Evolutionary conservation across 2,329 filamentous ascomycete genomes (phyloP).

Genomic region (Sporothrix pallida): DNA sequence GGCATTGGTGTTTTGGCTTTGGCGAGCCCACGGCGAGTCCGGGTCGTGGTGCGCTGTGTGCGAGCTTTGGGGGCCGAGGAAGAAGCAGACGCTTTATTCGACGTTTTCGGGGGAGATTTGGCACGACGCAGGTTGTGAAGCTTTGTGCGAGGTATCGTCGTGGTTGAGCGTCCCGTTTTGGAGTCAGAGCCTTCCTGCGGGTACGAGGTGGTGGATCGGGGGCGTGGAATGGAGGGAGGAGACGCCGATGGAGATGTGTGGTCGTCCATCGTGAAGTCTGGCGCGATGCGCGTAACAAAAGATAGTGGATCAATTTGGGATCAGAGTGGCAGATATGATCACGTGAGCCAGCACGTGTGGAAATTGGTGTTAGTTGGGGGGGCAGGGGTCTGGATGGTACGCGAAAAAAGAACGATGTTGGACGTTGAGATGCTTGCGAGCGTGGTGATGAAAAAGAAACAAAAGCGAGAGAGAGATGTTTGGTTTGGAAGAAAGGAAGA

Average conservation of each 20-base stretch:
- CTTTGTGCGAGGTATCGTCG: neutral
- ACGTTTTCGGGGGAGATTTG: neutral
- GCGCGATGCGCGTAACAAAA: slow-evolving; percentile 24
- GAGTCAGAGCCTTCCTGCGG: neutral
- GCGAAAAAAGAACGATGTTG: too few species aligned
- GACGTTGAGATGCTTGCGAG: neutral
- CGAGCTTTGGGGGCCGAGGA: neutral
- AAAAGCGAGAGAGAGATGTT: neutral
- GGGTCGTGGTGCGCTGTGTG: neutral
- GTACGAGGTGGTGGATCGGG: neutral
- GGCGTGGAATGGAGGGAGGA: neutral
- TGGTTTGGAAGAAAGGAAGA: neutral
- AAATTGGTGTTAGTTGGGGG: neutral
- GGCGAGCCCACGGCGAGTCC: neutral
- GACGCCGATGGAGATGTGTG: slow-evolving; percentile 8
- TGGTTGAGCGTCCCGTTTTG: neutral
- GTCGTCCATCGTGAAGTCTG: neutral
- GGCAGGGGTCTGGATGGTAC: neutral
- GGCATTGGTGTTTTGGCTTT: slow-evolving; percentile 30
- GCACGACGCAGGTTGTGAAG: neutral
- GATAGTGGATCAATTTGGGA: slow-evolving; percentile 6
- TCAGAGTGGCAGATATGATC: neutral
- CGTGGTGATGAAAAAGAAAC: too few species aligned
- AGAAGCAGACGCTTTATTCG: neutral
- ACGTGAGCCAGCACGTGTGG: neutral